phyloP scores from a whole-genome alignment of 148 eudicot species.

The Selenicereus undatus region DNA sequence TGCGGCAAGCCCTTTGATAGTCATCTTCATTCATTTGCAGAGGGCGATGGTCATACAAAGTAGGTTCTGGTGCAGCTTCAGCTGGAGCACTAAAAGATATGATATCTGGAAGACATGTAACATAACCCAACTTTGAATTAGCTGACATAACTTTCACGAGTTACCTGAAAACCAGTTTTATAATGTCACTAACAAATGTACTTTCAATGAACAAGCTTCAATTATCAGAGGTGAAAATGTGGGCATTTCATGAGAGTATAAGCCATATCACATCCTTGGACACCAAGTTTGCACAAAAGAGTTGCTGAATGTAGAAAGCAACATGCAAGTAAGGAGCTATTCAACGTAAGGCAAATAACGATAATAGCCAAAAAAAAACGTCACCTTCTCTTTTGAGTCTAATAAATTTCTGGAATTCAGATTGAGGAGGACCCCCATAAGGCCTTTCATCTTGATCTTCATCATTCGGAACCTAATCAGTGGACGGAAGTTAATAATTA shows the following conservation, averaged over 20 bases:
- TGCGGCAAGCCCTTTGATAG: slow-evolving; percentile 17
- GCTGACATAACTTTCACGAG: not conserved
- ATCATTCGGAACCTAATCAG: slow-evolving; percentile 9
- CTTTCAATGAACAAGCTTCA: too few relatives aligned
- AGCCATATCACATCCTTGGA: too few relatives aligned
- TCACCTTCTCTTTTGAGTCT: slow-evolving; percentile 16
- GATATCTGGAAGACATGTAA: slow-evolving; percentile 10
- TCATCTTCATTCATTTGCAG: slow-evolving; percentile 21
- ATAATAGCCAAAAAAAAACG: not conserved
- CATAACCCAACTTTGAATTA: not conserved
- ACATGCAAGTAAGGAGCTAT: too few relatives aligned
- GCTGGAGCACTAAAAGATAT: slow-evolving; percentile 10
- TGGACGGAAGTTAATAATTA: not conserved
- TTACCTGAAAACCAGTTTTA: not conserved
- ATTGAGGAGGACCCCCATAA: slow-evolving; percentile 9
- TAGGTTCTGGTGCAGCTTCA: not conserved
- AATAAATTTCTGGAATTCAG: slow-evolving; percentile 13
- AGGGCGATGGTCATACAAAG: slow-evolving; percentile 18
- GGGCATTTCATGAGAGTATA: too few relatives aligned
- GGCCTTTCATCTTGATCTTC: slow-evolving; percentile 20
- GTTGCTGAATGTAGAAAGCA: too few relatives aligned
- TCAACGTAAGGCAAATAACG: too few relatives aligned
- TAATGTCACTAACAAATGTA: not conserved
- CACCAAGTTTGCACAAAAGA: too few relatives aligned
- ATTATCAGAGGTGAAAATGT: too few relatives aligned